A percentile compares a stretch with the other conserved stretches of the same genome.
Evolutionary conservation across 2,329 filamentous ascomycete genomes (phyloP).

Genomic region (Fulvia fulva): DNA sequence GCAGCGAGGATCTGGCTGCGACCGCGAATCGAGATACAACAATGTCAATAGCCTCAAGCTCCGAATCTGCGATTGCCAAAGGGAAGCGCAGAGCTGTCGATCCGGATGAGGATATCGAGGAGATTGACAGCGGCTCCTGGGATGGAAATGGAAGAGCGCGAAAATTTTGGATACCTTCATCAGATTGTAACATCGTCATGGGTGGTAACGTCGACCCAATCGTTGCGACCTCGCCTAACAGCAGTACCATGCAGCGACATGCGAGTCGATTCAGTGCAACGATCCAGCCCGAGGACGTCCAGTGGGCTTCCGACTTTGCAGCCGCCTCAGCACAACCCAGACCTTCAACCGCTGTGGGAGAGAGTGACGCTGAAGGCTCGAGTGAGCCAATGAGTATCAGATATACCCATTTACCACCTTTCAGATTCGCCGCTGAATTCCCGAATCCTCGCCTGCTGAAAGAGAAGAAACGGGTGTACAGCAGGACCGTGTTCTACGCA

Average conservation of each 20-base stretch:
- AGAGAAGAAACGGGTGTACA: slow-evolving; percentile 57
- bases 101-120: slow-evolving; percentile 15
- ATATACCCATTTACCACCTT: slow-evolving; percentile 55
- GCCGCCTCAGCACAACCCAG: slow-evolving; percentile 40
- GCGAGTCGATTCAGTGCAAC: slow-evolving; percentile 48
- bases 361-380: slow-evolving; percentile 3
- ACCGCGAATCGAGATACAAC: slow-evolving; percentile 23
- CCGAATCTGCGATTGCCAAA: slow-evolving; percentile 31
- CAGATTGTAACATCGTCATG: slow-evolving; percentile 53
- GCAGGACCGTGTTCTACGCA: slow-evolving; percentile 56
- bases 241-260: slow-evolving; percentile 42
- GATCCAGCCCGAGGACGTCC: slow-evolving; percentile 52
- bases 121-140: slow-evolving; percentile 49
- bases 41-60: slow-evolving; percentile 27
- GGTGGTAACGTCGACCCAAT: slow-evolving; percentile 52
- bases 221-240: slow-evolving; percentile 41
- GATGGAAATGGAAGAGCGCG: slow-evolving; percentile 51
- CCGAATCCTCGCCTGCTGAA: slow-evolving; percentile 54
- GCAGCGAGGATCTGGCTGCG: slow-evolving; percentile 32
- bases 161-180: slow-evolving; percentile 56
- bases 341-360: slow-evolving; percentile 14
- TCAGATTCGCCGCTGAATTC: slow-evolving; percentile 57
- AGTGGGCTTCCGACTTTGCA: slow-evolving; percentile 54
- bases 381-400: slow-evolving; percentile 31
- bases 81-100: slow-evolving; percentile 42